These are phyloP conservation scores for Cyberlindnera saturnus DNA, from an alignment of 805 yeast genomes.

Conservation along the genomic window DNA sequence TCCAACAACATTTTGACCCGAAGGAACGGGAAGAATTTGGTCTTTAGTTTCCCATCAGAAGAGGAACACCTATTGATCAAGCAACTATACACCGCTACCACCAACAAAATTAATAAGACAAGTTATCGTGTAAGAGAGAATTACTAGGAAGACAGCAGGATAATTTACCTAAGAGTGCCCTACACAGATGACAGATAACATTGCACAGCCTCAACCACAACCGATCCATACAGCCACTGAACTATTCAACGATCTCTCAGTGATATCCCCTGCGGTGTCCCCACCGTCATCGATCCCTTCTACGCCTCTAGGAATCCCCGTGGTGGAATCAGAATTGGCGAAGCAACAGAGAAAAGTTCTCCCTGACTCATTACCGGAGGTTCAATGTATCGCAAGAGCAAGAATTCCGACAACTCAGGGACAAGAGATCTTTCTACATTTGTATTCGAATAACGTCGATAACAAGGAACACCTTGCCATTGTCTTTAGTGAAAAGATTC, in stretches of 20 bases:
- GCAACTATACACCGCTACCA: too few species aligned
- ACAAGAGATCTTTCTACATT: slow-evolving; percentile 86
- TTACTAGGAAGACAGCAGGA: background rate
- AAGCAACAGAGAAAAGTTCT: slow-evolving; percentile 32
- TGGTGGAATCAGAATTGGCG: slow-evolving; percentile 8
- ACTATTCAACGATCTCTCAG: slow-evolving; percentile 30
- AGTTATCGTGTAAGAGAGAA: too few species aligned
- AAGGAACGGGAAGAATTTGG: too few species aligned
- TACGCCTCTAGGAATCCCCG: slow-evolving; percentile 24
- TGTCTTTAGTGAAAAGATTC: slow-evolving; percentile 88
- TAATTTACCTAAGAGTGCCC: background rate
- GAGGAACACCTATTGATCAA: too few species aligned
- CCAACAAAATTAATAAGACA: too few species aligned
- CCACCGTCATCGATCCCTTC: slow-evolving; percentile 24
- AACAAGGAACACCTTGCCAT: slow-evolving; percentile 94
- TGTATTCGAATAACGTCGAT: slow-evolving; percentile 82
- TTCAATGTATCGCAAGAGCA: slow-evolving; percentile 87
- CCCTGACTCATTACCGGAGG: slow-evolving; percentile 61
- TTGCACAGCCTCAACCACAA: slow-evolving; percentile 20
- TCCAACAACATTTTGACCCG: too few species aligned
- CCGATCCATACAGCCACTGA: slow-evolving; percentile 12
- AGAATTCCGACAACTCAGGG: slow-evolving; percentile 95
- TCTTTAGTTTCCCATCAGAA: too few species aligned
- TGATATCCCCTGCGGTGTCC: slow-evolving; percentile 35
- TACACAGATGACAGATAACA: slow-evolving; percentile 1